phyloP scores from a whole-genome alignment of 805 yeast species.

The Cyberlindnera saturnus region DNA sequence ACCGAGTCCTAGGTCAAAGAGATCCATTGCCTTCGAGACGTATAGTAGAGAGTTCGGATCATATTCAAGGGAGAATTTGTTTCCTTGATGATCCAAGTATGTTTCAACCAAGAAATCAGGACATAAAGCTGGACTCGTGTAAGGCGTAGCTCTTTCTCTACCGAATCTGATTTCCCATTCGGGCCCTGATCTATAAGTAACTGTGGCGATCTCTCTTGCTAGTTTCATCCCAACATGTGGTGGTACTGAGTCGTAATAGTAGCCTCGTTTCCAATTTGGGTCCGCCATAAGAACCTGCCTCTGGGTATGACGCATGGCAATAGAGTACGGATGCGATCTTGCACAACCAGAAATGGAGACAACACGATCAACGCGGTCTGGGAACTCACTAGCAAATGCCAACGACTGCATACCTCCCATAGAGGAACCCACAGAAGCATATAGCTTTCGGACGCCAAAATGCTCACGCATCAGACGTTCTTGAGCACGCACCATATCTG shows the following conservation, averaged over 20 bases:
- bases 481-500: constrained; percentile 91
- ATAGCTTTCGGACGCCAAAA: constrained; percentile 56
- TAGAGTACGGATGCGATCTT: constrained; percentile 87
- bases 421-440: constrained; percentile 83
- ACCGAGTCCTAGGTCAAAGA: constrained; percentile 67
- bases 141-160: constrained; percentile 76
- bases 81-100: constrained; percentile 91
- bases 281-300: constrained; percentile 92
- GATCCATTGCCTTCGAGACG: constrained; percentile 90
- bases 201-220: constrained; percentile 90
- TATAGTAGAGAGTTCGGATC: constrained; percentile 87
- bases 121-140: constrained; percentile 77
- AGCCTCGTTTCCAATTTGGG: constrained; percentile 91
- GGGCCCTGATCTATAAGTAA: constrained; percentile 92
- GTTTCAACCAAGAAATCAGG: constrained; percentile 93
- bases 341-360: constrained; percentile 90
- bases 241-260: constrained; percentile 71
- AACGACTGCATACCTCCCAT: constrained; percentile 99
- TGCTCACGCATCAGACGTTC: constrained; percentile 56
- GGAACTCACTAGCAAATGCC: constrained; percentile 81
- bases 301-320: constrained; percentile 90
- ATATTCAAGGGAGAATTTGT: constrained; percentile 84
- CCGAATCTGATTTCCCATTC: constrained; percentile 96
- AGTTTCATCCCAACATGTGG: constrained; percentile 95
- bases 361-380: constrained; percentile 65